Conservation (phyloP, 352 stramenopile species). For the Pythium brachiatum region DNA sequence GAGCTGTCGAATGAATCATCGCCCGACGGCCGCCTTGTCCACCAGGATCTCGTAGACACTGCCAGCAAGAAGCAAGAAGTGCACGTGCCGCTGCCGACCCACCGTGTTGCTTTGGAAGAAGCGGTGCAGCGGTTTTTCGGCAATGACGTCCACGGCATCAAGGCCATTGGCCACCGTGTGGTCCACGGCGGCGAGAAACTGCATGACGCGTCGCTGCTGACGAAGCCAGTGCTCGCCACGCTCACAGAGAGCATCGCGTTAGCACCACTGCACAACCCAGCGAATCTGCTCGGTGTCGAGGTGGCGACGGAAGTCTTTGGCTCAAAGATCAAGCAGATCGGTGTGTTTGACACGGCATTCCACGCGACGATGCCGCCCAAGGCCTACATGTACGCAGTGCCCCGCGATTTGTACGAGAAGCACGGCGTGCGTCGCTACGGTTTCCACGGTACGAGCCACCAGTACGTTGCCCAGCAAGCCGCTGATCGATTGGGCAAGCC, state of each 20-base stretch:
- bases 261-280: conserved; percentile 86
- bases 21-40: conserved; percentile 62
- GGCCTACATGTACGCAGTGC: conserved; percentile 81
- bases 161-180: conserved; percentile 82
- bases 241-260: conserved; percentile 64
- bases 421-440: conserved; percentile 86
- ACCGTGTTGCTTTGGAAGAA: conserved; percentile 60
- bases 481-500: conserved; percentile 54
- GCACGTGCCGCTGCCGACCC: conserved; percentile 43
- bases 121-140: conserved; percentile 61
- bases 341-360: conserved; percentile 92
- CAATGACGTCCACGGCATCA: conserved; percentile 49
- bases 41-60: conserved; percentile 46
- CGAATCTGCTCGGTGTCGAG: conserved; percentile 84
- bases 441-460: conserved; percentile 89
- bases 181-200: conserved; percentile 87
- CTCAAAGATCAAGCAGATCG: conserved; percentile 56
- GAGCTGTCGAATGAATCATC: conserved; percentile 65
- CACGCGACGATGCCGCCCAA: conserved; percentile 82
- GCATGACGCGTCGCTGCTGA: conserved; percentile 53
- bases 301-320: conserved; percentile 77
- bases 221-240: conserved; percentile 45
- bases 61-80: conserved; percentile 50
- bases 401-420: conserved; percentile 74
- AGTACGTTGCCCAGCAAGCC: conserved; percentile 80